Percentiles rank a stretch among this genome's conserved stretches.
Conservation (phyloP, 176 grass and related monocot species). For the Aegilops speltoides region DNA sequence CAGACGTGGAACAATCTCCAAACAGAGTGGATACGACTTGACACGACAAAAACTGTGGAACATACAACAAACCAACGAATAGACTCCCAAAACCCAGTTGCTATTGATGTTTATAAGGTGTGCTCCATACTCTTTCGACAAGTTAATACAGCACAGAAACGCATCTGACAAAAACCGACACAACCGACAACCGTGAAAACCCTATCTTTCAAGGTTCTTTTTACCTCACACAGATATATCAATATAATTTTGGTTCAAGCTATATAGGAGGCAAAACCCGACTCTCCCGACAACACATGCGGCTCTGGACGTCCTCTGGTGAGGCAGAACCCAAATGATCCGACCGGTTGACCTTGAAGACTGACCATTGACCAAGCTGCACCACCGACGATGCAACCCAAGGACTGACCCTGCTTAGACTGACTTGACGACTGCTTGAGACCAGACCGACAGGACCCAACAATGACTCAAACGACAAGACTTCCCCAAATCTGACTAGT, state of each 20-base stretch:
- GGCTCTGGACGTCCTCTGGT: slow-evolving; percentile 20
- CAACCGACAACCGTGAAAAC: slow-evolving; percentile 21
- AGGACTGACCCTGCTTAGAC: slow-evolving; percentile 54
- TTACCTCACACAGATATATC: slow-evolving; percentile 50
- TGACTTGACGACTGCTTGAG: slow-evolving; percentile 56
- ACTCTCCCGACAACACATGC: slow-evolving; percentile 41
- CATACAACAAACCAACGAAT: slow-evolving; percentile 39
- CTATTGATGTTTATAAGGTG: slow-evolving; percentile 51
- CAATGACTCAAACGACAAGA: slow-evolving; percentile 54
- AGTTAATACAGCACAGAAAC: slow-evolving; percentile 49
- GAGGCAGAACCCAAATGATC: slow-evolving; percentile 44
- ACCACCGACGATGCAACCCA: slow-evolving; percentile 37
- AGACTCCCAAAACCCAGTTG: slow-evolving; percentile 47
- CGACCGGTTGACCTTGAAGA: slow-evolving; percentile 45
- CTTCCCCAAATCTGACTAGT: slow-evolving; percentile 58
- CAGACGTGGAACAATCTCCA: not conserved
- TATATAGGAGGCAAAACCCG: slow-evolving; percentile 65
- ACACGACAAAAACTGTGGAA: not conserved
- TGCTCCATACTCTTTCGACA: slow-evolving; percentile 37
- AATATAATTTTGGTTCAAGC: slow-evolving; percentile 47
- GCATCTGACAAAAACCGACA: slow-evolving; percentile 41
- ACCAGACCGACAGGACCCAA: slow-evolving; percentile 61
- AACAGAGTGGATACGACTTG: not conserved
- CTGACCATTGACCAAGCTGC: slow-evolving; percentile 58
- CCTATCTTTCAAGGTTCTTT: slow-evolving; percentile 53